phyloP scores from a whole-genome alignment of 2,329 filamentous ascomycete species.

The Sporothrix curviconia region DNA sequence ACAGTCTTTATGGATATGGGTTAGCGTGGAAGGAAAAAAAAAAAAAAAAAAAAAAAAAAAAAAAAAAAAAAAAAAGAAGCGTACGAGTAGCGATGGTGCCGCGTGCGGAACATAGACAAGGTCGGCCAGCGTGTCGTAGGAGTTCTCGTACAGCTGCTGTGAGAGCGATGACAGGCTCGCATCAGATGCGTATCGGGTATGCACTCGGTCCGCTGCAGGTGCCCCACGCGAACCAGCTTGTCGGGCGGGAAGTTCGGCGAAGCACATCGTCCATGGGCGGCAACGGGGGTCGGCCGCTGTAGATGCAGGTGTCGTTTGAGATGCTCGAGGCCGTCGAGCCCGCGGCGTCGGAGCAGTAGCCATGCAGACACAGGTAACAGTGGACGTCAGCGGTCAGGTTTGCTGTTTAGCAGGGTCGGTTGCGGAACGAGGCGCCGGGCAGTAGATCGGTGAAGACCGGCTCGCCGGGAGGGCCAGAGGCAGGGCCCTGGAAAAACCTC shows the following conservation, averaged over 20 bases:
- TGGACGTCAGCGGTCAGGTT: constrained; percentile 15
- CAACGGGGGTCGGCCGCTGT: constrained; percentile 22
- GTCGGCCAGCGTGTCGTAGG: constrained; percentile 36
- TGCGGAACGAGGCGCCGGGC: neutral
- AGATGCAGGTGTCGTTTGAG: constrained; percentile 33
- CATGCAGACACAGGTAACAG: constrained; percentile 33
- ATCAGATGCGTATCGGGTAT: constrained; percentile 16
- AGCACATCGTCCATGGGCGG: constrained; percentile 30
- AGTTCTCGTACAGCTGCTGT: constrained; percentile 27
- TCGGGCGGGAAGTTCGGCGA: constrained; percentile 29
- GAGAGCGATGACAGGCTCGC: constrained; percentile 32
- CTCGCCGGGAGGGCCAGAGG: constrained; percentile 6
- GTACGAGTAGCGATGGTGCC: constrained; percentile 35
- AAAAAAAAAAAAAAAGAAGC: neutral
- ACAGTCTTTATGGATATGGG: neutral
- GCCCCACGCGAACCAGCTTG: constrained; percentile 26
- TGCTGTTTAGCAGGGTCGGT: constrained; percentile 12
- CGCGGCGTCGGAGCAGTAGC: constrained; percentile 27
- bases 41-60: too few relatives aligned
- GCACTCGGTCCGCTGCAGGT: constrained; percentile 26
- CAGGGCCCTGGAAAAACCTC: too few relatives aligned
- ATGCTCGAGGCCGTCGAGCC: constrained; percentile 20
- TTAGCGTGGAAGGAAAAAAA: neutral
- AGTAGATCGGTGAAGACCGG: constrained; percentile 8
- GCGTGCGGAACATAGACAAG: constrained; percentile 28